Evolutionary conservation across 2,329 filamentous ascomycete genomes (phyloP), one percentile per base, ranked within the genome.

Genomic region (Colletotrichum nymphaeae): DNA sequence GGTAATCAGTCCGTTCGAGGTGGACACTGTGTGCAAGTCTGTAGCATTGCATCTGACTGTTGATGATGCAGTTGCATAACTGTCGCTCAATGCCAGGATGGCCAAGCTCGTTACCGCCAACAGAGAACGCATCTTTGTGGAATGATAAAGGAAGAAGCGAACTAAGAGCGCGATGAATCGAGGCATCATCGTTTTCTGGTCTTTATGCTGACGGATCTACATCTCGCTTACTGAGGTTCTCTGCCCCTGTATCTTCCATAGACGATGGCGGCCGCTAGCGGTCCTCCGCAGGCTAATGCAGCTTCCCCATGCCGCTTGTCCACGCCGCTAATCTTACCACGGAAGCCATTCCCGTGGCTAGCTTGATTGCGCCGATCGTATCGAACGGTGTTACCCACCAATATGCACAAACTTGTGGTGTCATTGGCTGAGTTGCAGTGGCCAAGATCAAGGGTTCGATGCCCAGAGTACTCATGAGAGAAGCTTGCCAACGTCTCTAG

Each of bases 1-100:
- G 0, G 74, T 80, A n/a, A 84, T 74, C 0, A 74, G 76, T 0
- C 83, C 83, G 35, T 78, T 83, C 3, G 79, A 77, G 4, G 83
- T 81, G 1, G 75, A 67, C 35, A 84, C 79, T 0, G 77, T 80
- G 1, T 78, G 52, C 53, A 74, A 77, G n/a, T 58, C 63, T 4
- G 69, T 64, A 1, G 73, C 65, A 16, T 75, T 59, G 60, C 75
- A 78, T 5, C n/a, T n/a, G 4, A 16, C 22, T 5, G 6, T 16
- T 24, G 6, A n/a, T 3, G 28, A 49, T 16, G 52, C 65, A 1
- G 7, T 24, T 8, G 49, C 14, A 9, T 46, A 32, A 11, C 8
- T 35, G 12, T 19, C 42, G 28, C 58, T 16, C 37, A 32, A 4
- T 11, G 52, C 3, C 53, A 26, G 7, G 14, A 22, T 37, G 22